Evolutionary conservation across 257 asterid species (phyloP), one percentile per base, ranked within the genome.

Genomic region (Solanum medicagineum): DNA sequence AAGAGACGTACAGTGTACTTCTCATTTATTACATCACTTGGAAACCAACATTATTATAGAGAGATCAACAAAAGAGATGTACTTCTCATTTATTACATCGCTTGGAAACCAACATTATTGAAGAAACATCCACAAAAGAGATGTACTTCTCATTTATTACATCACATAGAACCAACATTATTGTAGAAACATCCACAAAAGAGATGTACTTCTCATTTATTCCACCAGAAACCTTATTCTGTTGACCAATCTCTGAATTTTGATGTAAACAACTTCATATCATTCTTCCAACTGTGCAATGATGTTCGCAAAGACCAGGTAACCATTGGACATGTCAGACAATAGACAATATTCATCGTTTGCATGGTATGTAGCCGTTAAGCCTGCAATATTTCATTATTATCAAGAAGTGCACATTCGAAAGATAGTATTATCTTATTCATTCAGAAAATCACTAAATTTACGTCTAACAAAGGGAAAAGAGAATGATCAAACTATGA

Each of bases 311-410:
- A 96, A 96, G 85, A 96, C 93, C 13, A 89, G 85, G 85, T 94
- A 95, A 70, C 99, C 99, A 84, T 94, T 97, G 89, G 93, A 90
- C 97, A 96, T 95, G 87, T 96, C 99, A 2, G 97, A 88, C 11
- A 96, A 90, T 62, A 94, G 97, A 92, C 99, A 96, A 80, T 94
- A 93, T 92, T 96, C 99, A 60, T 96, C 94, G 87, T 91, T 93
- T 26, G 98, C 98, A 91, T 96, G 99, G 90, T 94, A 96, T 32
- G 99, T 96, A 9, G 97, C 97, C 99, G 95, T 93, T 79, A 96
- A 83, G 75, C 99, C 99, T 96, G 97, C 92, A 32, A 32, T 32
- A 87, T 55, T 57, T 57, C n/a, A 55, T 55, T 45, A 45, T 45
- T 54, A 54, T 84, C 20, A 40, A 29, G 16, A 68, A 56, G 47